phyloP scores from a whole-genome alignment of 768 basidiomycete genomes.

The Termitomyces sp. region DNA sequence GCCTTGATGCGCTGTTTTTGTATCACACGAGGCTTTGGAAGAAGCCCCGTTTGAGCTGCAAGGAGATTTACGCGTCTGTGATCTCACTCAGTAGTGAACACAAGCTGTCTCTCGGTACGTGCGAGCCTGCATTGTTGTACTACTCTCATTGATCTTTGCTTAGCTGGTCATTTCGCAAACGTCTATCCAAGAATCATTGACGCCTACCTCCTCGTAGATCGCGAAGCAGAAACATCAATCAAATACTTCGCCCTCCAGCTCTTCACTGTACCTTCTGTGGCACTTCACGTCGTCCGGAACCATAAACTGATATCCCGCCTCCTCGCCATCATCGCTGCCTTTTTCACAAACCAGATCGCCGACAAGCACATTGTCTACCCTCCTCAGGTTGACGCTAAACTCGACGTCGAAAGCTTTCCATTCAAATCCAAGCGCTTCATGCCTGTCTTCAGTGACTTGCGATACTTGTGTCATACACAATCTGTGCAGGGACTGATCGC shows the following conservation, averaged over 20 bases:
- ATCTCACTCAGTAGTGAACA: constrained; percentile 67
- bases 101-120: constrained; percentile 74
- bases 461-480: constrained; percentile 77
- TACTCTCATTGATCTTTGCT: background rate
- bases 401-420: constrained; percentile 81
- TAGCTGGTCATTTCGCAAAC: constrained; percentile 79
- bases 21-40: constrained; percentile 88
- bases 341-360: constrained; percentile 87
- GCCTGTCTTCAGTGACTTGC: constrained; percentile 89
- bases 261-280: constrained; percentile 87
- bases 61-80: constrained; percentile 77
- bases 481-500: constrained; percentile 80
- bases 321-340: constrained; percentile 79
- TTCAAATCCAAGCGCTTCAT: constrained; percentile 96
- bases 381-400: constrained; percentile 20
- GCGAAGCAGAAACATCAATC: constrained; percentile 93
- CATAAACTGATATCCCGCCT: constrained; percentile 73
- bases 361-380: constrained; percentile 62
- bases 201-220: constrained; percentile 86
- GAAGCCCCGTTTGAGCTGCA: constrained; percentile 70
- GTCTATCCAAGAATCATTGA: constrained; percentile 87
- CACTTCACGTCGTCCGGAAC: constrained; percentile 68
- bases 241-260: constrained; percentile 91
- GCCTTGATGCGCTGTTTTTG: constrained; percentile 72
- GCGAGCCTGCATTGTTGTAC: background rate